Evolutionary conservation across 139 green algal species (phyloP).

Genomic region (Coccomyxa sp.): DNA sequence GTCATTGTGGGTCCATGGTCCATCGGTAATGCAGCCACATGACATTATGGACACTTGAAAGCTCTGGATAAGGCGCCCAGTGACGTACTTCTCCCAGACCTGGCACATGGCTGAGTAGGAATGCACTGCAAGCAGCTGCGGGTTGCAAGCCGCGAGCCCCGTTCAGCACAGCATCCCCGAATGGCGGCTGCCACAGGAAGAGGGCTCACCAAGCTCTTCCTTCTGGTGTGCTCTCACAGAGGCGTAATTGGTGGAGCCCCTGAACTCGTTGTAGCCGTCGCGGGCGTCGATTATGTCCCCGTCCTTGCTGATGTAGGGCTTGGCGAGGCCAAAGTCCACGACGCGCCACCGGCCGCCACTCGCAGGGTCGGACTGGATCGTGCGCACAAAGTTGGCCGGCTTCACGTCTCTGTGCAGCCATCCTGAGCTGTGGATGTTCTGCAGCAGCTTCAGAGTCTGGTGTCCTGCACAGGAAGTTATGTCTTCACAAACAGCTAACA

Average conservation of each 20-base stretch:
- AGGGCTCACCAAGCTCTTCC: conserved; percentile 42
- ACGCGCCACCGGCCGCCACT: conserved; percentile 45
- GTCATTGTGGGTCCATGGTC: too few species aligned
- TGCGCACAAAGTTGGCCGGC: conserved; percentile 74
- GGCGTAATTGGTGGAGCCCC: conserved; percentile 75
- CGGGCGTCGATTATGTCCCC: conserved; percentile 47
- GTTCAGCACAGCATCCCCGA: too few species aligned
- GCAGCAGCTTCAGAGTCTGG: conserved; percentile 44
- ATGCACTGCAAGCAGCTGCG: too few species aligned
- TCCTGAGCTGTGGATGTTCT: conserved; percentile 52
- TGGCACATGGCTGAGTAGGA: too few species aligned
- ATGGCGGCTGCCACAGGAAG: too few species aligned
- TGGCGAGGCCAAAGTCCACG: conserved; percentile 74
- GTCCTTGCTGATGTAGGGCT: conserved; percentile 40
- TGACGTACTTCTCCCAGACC: too few species aligned
- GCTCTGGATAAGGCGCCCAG: too few species aligned
- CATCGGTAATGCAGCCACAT: too few species aligned
- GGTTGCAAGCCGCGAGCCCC: too few species aligned
- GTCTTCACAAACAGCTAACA: too few species aligned
- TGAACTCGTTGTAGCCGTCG: conserved; percentile 52
- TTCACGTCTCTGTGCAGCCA: conserved; percentile 80
- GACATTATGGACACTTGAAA: too few species aligned
- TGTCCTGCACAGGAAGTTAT: too few species aligned
- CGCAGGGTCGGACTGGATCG: conserved; percentile 14
- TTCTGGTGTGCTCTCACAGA: conserved; percentile 52